Evolutionary conservation across 2,329 filamentous ascomycete species (phyloP), one percentile per base, ranked within the genome.

Genomic region (Graphilbum fragrans): DNA sequence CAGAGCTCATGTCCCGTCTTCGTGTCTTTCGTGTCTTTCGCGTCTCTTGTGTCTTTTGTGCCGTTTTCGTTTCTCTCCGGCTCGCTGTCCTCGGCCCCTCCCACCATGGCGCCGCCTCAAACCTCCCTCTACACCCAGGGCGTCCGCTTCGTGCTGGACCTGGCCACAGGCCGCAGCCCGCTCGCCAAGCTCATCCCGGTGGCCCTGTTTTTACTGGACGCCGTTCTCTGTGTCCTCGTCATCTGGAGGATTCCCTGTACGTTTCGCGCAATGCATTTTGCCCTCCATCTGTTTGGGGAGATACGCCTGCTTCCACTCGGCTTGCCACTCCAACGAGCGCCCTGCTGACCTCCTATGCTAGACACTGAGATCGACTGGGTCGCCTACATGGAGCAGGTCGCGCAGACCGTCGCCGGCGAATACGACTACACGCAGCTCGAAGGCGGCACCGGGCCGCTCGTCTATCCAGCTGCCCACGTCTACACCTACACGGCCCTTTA

Each of bases 291-390:
- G 21, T 27, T 37, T 27, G 20, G 14, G 20, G n/a, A 37, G n/a
- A n/a, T n/a, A n/a, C n/a, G 35, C 50, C 34, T 41, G 25, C 14
- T 12, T 8, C 18, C 12, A 2, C 16, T 36, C 14, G 19, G 40
- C 14, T 25, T 20, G 6, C 18, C n/a, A n/a, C n/a, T n/a, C n/a
- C n/a, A n/a, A n/a, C n/a, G n/a, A n/a, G n/a, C n/a, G n/a, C n/a
- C n/a, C n/a, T 27, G 10, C 34, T 41, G n/a, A 29, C 31, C 7
- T 16, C 9, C 19, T n/a, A n/a, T n/a, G n/a, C n/a, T n/a, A 72
- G 92, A 98, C 58, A 98, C 92, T 35, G 92, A 98, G 61, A 98
- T 98, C 55, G 92, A 98, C 63, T 98, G 90, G 90, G 74, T 72
- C 45, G 86, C 92, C 1, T 98, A 98, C 61, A 96, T 98, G 88